These are phyloP conservation scores for Rhodotorula glutinis DNA, from an alignment of 1,284 basidiomycete genomes.

Conservation along the genomic window DNA sequence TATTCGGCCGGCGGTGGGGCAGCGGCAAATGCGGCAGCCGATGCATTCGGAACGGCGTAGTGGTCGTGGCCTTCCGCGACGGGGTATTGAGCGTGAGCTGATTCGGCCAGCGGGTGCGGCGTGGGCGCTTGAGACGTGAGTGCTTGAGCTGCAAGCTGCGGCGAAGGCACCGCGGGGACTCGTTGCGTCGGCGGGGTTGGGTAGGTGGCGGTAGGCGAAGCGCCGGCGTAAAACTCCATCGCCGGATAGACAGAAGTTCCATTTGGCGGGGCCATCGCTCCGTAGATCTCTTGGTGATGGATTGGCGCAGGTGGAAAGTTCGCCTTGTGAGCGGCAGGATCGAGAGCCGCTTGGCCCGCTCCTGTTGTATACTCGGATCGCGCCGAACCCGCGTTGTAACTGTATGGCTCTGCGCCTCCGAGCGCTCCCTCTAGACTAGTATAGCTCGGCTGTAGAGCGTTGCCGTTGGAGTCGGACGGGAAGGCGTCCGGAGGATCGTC, in stretches of 20 bases:
- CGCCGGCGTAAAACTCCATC: conserved; percentile 2
- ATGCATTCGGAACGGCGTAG: neutral
- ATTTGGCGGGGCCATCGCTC: neutral
- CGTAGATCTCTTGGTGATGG: conserved; percentile 4
- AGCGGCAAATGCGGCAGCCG: neutral
- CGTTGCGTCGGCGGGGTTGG: neutral
- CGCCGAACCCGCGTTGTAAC: too few relatives aligned
- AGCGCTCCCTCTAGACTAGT: too few relatives aligned
- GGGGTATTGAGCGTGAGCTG: too few relatives aligned
- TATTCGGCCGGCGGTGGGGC: neutral
- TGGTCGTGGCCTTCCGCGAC: neutral
- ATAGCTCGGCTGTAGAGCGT: too few relatives aligned
- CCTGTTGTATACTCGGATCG: too few relatives aligned
- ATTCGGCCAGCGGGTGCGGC: too few relatives aligned
- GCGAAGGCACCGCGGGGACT: neutral
- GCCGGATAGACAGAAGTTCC: neutral
- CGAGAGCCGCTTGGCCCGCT: neutral
- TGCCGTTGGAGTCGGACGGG: too few relatives aligned
- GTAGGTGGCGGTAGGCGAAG: neutral
- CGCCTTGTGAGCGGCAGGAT: neutral
- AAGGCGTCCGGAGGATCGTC: too few relatives aligned
- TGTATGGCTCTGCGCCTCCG: too few relatives aligned
- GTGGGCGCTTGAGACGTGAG: too few relatives aligned
- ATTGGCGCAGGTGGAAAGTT: neutral
- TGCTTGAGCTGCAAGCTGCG: too few relatives aligned